These are phyloP conservation scores for Drosera spatulata DNA, from an alignment of 179 eudicot genomes.

Conservation along the genomic window DNA sequence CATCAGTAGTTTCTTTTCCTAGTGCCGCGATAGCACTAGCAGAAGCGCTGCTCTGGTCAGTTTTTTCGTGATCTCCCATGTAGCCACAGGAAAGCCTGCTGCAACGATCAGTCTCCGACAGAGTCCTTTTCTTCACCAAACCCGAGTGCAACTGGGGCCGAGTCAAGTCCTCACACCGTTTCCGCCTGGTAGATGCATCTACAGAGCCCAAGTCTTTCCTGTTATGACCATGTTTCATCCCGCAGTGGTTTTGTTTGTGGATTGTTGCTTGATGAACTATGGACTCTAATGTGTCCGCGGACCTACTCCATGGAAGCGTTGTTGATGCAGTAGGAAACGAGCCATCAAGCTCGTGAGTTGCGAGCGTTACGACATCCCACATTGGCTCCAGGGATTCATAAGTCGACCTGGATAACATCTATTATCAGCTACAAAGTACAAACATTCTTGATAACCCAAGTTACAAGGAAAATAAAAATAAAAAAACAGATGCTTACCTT, in stretches of 20 bases:
- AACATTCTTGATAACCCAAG: too few relatives aligned
- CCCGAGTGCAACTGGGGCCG: constrained; percentile 1
- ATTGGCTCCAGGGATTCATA: constrained; percentile 57
- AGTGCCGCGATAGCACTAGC: constrained; percentile 46
- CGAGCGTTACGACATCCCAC: constrained; percentile 78
- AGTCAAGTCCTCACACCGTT: constrained; percentile 12
- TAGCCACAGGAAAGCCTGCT: constrained; percentile 40
- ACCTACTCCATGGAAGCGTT: constrained; percentile 30
- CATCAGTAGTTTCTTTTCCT: constrained; percentile 22
- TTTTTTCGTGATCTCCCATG: too few relatives aligned
- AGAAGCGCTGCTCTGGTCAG: constrained; percentile 23
- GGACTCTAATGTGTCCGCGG: constrained; percentile 65
- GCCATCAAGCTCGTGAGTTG: constrained; percentile 47
- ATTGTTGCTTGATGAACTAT: constrained; percentile 62
- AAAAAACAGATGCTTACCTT: constrained; percentile 9
- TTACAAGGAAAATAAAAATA: background rate
- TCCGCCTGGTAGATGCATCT: constrained; percentile 31
- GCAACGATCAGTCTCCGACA: constrained; percentile 39
- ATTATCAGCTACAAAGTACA: background rate
- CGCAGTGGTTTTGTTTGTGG: constrained; percentile 11
- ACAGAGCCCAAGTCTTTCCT: constrained; percentile 24
- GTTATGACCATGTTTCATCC: constrained; percentile 11
- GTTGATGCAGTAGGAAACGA: constrained; percentile 23
- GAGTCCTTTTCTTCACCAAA: constrained; percentile 29
- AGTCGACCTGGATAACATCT: background rate